Base-by-base conservation (phyloP, 768 basidiomycete genomes). In the Sarcodon sp. region DNA sequence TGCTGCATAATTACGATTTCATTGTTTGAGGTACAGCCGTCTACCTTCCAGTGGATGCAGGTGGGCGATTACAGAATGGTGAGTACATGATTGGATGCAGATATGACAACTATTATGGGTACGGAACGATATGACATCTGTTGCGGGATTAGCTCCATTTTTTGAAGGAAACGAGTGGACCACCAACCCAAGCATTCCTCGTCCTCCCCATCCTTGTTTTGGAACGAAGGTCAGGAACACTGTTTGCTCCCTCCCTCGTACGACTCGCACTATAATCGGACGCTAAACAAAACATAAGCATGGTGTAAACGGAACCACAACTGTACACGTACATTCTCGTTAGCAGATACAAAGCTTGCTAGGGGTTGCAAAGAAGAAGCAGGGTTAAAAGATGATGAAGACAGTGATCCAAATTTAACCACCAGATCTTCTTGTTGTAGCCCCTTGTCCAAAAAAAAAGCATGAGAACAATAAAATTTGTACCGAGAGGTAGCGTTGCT, bases 121-220 rank as follows among this genome's bases (percentile, higher is more conserved):
- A 53, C 8, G 54, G 56, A 4, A 57, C 52, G 31, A 57, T 54
- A 27, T 57, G 56, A 32, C 56, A 57, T 6, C 56, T 57, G 15
- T 3, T 21, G 43, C 27, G 50, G 33, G 39, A 45, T 50, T 54
- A 50, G 44, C 33, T 21, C 33, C 35, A 50, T 15, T n/a, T 45
- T n/a, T 7, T 18, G 18, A 45, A 18, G 4, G 21, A 47, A 36
- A 33, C 18, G 48, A 44, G 41, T n/a, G 39, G 16, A 41, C 13
- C 7, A 62, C 79, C 56, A 52, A 88, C 83, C 91, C 91, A 38
- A 96, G 66, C 61, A 83, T 69, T 7, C 91, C 91, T 50, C 87
- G 70, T 8, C 91, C 91, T 52, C 88, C 89, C 91, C 91, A 96
- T 6, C 81, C 81, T 49, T 71, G 76, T 45, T 77, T 64, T 6